Conservation (phyloP, 306 rosid species). For the Trichosanthes truncata region DNA sequence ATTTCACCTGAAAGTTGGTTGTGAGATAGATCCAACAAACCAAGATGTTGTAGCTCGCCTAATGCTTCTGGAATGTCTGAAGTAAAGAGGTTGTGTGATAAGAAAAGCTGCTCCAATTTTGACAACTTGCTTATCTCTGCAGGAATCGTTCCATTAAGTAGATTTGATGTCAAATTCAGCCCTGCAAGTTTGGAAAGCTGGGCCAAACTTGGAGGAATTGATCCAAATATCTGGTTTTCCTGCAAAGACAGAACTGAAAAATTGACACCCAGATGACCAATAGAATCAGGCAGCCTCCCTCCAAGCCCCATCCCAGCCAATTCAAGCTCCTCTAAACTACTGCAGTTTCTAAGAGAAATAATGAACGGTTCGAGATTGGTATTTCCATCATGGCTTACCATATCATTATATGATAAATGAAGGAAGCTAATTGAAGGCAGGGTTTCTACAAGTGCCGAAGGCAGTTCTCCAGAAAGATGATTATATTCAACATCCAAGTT, state of each 20-base stretch:
- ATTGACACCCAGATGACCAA: slow-evolving; percentile 18
- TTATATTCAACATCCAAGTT: slow-evolving; percentile 51
- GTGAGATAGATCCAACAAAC: slow-evolving; percentile 50
- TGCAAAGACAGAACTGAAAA: slow-evolving; percentile 23
- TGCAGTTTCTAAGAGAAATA: slow-evolving; percentile 44
- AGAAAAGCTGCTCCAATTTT: slow-evolving; percentile 39
- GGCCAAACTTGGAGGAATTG: slow-evolving; percentile 39
- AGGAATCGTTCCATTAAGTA: slow-evolving; percentile 40
- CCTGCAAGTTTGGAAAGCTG: slow-evolving; percentile 33
- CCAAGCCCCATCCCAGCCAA: slow-evolving; percentile 58
- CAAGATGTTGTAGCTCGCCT: slow-evolving; percentile 28
- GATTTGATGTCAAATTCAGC: slow-evolving; percentile 52
- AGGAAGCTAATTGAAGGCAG: slow-evolving; percentile 27
- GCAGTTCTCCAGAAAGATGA: slow-evolving; percentile 43
- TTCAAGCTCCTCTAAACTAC: slow-evolving; percentile 43
- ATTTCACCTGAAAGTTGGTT: slow-evolving; percentile 41
- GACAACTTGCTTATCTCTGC: slow-evolving; percentile 23
- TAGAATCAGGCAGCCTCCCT: slow-evolving; percentile 34
- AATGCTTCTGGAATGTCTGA: slow-evolving; percentile 31
- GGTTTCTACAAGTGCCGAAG: slow-evolving; percentile 22
- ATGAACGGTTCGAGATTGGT: slow-evolving; percentile 51
- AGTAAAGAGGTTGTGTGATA: slow-evolving; percentile 41
- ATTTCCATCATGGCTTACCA: slow-evolving; percentile 44
- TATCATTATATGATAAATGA: slow-evolving; percentile 45
- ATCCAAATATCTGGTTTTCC: slow-evolving; percentile 52